Conservation (phyloP, 2,329 filamentous ascomycete species). For the Penicillium psychrosexuale region DNA sequence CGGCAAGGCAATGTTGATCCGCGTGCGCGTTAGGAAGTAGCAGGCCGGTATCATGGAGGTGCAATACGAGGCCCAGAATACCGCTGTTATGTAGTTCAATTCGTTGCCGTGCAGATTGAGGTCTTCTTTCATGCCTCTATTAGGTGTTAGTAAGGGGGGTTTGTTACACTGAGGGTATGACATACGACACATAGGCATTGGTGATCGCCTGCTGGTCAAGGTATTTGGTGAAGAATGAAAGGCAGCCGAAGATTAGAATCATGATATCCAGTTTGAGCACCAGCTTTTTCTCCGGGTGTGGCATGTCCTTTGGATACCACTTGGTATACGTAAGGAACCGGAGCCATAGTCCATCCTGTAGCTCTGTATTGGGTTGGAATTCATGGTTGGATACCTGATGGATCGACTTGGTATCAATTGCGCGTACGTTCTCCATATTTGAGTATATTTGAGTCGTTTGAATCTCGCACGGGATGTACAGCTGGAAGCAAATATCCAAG, state of each 20-base stretch:
- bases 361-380: not conserved
- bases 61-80: conserved; percentile 41
- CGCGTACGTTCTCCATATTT: not conserved
- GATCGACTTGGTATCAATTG: not conserved
- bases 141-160: not conserved
- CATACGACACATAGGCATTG: conserved; percentile 41
- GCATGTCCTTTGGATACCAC: conserved; percentile 18
- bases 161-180: not conserved
- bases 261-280: conserved; percentile 51
- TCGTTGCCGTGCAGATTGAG: conserved; percentile 22
- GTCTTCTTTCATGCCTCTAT: conserved; percentile 27
- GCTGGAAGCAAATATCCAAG: not conserved
- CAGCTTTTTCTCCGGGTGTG: conserved; percentile 40
- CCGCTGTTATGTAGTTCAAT: conserved; percentile 28
- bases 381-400: not conserved
- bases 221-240: conserved; percentile 48
- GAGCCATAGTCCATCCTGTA: conserved; percentile 12
- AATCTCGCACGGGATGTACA: not conserved
- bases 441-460: not conserved
- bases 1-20: conserved; percentile 22
- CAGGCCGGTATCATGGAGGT: conserved; percentile 43
- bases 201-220: conserved; percentile 47
- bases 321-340: conserved; percentile 8
- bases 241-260: conserved; percentile 42
- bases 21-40: conserved; percentile 35